Conservation (phyloP, 306 rosid genomes). For the barrel medic (Medicago truncatula) region MtrunA17r5.0-ANR NC_053045.1:59794501-59795000, state of each 20-base stretch:
- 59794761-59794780: neutral
- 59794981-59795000: neutral
- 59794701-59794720: neutral
- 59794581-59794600: conserved; percentile 2
- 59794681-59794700: neutral
- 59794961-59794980: neutral
- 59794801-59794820: neutral
- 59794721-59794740: neutral
- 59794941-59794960: neutral
- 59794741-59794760: neutral
- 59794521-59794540: neutral
- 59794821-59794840: neutral
- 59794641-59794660: neutral
- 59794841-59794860: neutral
- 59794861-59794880: neutral
- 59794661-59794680: neutral
- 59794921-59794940: neutral
- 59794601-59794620: neutral
- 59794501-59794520: neutral
- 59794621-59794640: neutral
- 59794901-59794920: neutral
- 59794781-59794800: neutral
- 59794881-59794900: neutral
- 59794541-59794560: conserved; percentile 8
- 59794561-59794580: neutral